Conservation (phyloP, 2,329 filamentous ascomycete species). For the Phyllachora maydis region DNA sequence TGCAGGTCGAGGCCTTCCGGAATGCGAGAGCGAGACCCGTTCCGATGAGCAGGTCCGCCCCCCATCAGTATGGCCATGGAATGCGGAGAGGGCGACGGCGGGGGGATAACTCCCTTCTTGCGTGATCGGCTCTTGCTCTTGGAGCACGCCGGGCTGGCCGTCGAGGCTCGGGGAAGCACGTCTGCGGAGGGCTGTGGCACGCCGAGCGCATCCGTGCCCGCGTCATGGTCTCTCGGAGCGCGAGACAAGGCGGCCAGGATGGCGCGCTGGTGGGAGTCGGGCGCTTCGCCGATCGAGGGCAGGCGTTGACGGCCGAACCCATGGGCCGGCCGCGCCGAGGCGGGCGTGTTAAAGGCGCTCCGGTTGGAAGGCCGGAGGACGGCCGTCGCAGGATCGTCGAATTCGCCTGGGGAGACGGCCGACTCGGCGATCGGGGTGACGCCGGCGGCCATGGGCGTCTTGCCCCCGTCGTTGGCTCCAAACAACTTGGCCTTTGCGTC, state of each 20-base stretch:
- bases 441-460: slow-evolving; percentile 64
- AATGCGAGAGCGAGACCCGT: slow-evolving; percentile 59
- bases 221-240: too few relatives aligned
- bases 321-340: slow-evolving; percentile 42
- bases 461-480: slow-evolving; percentile 29
- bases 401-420: slow-evolving; percentile 49
- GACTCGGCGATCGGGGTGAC: slow-evolving; percentile 76
- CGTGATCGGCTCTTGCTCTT: slow-evolving; percentile 28
- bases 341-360: slow-evolving; percentile 48
- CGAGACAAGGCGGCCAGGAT: too few relatives aligned
- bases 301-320: slow-evolving; percentile 44
- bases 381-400: slow-evolving; percentile 43
- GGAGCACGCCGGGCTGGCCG: slow-evolving; percentile 42
- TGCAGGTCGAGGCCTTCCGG: slow-evolving; percentile 48
- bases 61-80: slow-evolving; percentile 42
- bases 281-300: slow-evolving; percentile 57
- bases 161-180: too few relatives aligned
- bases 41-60: slow-evolving; percentile 35
- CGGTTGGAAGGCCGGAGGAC: slow-evolving; percentile 46
- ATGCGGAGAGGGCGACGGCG: slow-evolving; percentile 45
- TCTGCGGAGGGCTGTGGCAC: too few relatives aligned
- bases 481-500: slow-evolving; percentile 44
- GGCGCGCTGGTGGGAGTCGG: slow-evolving; percentile 14
- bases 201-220: too few relatives aligned
- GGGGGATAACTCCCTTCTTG: slow-evolving; percentile 13